Evolutionary conservation across 257 asterid genomes (phyloP).

Genomic region (Jaltomata sinuosa): DNA sequence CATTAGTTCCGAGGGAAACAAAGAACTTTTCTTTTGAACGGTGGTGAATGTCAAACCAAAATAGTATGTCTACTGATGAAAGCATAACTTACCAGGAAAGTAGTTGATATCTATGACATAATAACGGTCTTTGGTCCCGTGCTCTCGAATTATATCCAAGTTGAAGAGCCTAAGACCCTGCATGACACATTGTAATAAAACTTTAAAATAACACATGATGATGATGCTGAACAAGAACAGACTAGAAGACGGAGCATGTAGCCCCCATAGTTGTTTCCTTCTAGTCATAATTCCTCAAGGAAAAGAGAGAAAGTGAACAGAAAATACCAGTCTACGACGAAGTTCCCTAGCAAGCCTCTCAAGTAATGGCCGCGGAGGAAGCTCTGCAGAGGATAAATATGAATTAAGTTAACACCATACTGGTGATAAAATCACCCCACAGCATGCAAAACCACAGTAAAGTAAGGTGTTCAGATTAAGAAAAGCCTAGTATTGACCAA

Average conservation of each 20-base stretch:
- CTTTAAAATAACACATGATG: neutral
- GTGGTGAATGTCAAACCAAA: neutral
- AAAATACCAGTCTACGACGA: slow-evolving; percentile 64
- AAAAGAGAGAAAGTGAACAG: neutral
- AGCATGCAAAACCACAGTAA: neutral
- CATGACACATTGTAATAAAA: neutral
- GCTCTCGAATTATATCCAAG: slow-evolving; percentile 85
- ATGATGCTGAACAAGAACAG: neutral
- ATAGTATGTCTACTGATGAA: neutral
- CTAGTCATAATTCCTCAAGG: neutral
- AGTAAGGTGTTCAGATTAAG: neutral
- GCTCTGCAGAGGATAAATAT: slow-evolving; percentile 40
- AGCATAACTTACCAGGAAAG: slow-evolving; percentile 61
- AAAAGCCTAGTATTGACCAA: neutral
- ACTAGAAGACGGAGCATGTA: neutral
- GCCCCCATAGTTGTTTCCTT: neutral
- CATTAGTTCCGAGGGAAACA: neutral
- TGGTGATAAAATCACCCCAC: neutral
- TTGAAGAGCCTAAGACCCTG: slow-evolving; percentile 93
- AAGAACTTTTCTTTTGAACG: neutral
- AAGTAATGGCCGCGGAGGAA: slow-evolving; percentile 82
- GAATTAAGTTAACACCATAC: neutral
- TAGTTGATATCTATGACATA: slow-evolving; percentile 91
- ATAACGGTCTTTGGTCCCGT: slow-evolving; percentile 60
- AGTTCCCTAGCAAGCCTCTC: slow-evolving; percentile 87